Evolutionary conservation across 129 eudicot genomes (phyloP), one percentile per base, ranked within the genome.

Genomic region (Artemisia argyi): DNA sequence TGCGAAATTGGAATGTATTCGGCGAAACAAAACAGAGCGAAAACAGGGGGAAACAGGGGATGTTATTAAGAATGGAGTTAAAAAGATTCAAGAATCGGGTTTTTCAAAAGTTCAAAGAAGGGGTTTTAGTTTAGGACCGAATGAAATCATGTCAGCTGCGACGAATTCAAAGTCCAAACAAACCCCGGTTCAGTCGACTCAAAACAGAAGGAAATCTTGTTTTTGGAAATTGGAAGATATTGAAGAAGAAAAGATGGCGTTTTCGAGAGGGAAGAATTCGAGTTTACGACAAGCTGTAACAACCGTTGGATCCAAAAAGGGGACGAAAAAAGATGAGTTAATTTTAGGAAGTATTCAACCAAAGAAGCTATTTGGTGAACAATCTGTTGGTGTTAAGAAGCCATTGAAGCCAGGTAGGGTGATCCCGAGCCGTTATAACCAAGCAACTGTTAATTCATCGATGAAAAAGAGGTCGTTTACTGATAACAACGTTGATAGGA

Each of bases 371-470:
- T 91, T 88, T 30, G 91, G 84, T 19, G 98, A 88, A 0, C 88
- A 92, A 11, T 83, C 88, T 11, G 88, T 81, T 74, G 32, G 79
- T 28, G 81, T 71, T 39, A 93, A 93, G 87, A 93, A 90, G 82
- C 82, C 88, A 1, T 3, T 77, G 55, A 94, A 85, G 79, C 81
- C 88, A 14, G 98, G 98, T 14, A 75, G 98, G 78, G 88, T 90
- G 39, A 80, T 94, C 16, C 77, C 98, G 0, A 94, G 98, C 69
- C 79, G 98, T 66, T 94, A 94, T 57, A 90, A 73, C 79, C 96
- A 85, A 64, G 57, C 88, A 1, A 69, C 78, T 0, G 76, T 73
- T 2, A 81, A 62, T 68, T 82, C 97, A 11, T 77, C 66, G 11
- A 52, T 84, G 78, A 86, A 89, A 55, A 94, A 94, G 77, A 82